Base-by-base conservation (phyloP, 2,329 filamentous ascomycete species). In the Neoarthrinium moseri region DNA sequence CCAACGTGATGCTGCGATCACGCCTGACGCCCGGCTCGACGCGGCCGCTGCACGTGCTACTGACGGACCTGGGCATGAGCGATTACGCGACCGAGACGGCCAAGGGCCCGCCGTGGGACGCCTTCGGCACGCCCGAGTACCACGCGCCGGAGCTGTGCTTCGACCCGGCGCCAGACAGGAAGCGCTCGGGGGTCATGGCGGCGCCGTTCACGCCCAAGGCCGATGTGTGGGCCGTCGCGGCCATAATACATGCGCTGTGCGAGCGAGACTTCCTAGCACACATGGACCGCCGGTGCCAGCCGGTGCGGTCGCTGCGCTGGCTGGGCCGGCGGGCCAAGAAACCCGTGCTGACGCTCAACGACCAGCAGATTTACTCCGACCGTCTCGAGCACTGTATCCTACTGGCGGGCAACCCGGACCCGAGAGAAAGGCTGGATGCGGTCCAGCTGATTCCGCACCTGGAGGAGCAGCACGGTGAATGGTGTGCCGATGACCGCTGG, bases 1-100 rank as follows among this genome's bases (percentile, higher is more conserved):
- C 45, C 45, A 56, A 56, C 34, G 44, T 56, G 33, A 51, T 56
- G 47, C 43, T 56, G 12, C 43, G 47, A n/a, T 54, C 50, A 20
- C 46, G 48, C 44, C 40, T 50, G 23, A 51, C 51, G 5, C 51
- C 48, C 3, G 49, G 50, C 17, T 56, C 51, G 13, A 40, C 11
- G 5, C 52, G 54, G n/a, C 51, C 50, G 0, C 43, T 50, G 15
- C 50, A 56, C 34, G 45, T 48, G 10, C 23, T 56, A 12, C 44
- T 56, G 8, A 47, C 50, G 2, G 54, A 56, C 33, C 53, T 54
- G 15, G 54, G 49, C 20, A 30, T 53, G 7, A 47, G 48, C 24
- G 13, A 36, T 8, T 38, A 26, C 18, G 50, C 49, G 17, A 13
- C 29, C 8, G 6, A 22, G 6, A 22, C 22, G 10, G 23, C 26